Conservation (phyloP, 2,329 filamentous ascomycete species). For the Leptographium wingfieldii region DNA sequence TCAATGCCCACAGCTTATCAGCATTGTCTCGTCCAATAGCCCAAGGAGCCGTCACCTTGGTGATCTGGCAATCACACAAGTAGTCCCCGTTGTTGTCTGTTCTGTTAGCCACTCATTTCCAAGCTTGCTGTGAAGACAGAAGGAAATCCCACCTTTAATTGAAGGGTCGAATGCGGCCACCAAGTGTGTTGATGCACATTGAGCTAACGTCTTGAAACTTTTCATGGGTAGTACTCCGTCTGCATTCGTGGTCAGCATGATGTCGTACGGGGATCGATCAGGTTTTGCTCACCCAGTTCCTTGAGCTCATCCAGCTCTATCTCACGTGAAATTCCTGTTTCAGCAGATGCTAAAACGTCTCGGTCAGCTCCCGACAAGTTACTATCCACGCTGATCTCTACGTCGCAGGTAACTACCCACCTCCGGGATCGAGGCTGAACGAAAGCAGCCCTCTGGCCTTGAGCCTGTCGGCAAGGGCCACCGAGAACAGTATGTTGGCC, state of each 20-base stretch:
- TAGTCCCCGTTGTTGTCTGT: conserved; percentile 13
- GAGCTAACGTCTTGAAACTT: not conserved
- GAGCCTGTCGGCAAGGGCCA: conserved; percentile 5
- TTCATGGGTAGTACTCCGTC: not conserved
- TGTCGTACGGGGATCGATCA: not conserved
- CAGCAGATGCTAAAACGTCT: not conserved
- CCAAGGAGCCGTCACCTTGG: conserved; percentile 2
- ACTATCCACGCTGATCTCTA: not conserved
- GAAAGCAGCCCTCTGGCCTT: not conserved
- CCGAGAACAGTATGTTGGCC: conserved; percentile 18
- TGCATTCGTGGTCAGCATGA: not conserved
- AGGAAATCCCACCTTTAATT: not conserved
- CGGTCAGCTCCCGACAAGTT: not conserved
- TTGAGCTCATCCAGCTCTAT: not conserved
- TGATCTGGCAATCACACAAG: conserved; percentile 13
- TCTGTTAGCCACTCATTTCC: not conserved
- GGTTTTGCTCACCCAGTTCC: not conserved
- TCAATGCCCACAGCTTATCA: conserved; percentile 31
- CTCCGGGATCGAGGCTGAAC: conserved; percentile 8
- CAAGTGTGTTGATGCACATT: not conserved
- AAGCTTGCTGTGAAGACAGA: not conserved
- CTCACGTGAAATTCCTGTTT: not conserved
- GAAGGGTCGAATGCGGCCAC: not conserved
- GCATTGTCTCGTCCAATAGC: conserved; percentile 17
- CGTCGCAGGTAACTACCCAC: not conserved